Percentiles rank a stretch among this genome's conserved stretches.
Conservation (phyloP, 1,284 basidiomycete species). For the Ceratobasidium papillatum region DNA sequence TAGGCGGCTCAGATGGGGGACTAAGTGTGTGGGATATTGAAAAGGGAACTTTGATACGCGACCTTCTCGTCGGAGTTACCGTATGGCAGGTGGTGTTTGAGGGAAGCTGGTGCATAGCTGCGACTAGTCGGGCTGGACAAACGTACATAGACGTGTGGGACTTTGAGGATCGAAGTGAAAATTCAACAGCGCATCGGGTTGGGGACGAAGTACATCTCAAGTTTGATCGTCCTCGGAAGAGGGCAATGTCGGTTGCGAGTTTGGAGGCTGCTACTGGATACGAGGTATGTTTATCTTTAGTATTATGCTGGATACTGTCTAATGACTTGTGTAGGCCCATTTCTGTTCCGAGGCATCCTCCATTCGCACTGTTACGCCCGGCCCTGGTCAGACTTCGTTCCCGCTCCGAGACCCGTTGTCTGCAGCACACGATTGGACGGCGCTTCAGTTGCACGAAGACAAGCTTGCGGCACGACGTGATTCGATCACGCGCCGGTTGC, state of each 20-base stretch:
- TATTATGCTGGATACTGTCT: background rate
- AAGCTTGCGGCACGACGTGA: conserved; percentile 18
- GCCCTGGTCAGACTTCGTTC: conserved; percentile 21
- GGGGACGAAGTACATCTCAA: conserved; percentile 1
- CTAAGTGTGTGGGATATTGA: conserved; percentile 96
- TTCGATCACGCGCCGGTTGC: background rate
- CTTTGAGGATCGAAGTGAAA: too few relatives aligned
- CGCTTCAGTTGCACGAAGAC: conserved; percentile 22
- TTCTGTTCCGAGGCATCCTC: conserved; percentile 38
- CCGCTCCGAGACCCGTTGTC: conserved; percentile 18
- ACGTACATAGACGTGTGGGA: conserved; percentile 89
- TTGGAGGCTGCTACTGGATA: conserved; percentile 35
- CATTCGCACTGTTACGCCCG: conserved; percentile 31
- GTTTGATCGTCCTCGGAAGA: conserved; percentile 29
- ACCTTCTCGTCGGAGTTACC: conserved; percentile 85
- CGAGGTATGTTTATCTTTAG: conserved; percentile 3
- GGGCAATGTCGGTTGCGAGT: conserved; percentile 38
- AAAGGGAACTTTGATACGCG: conserved; percentile 82
- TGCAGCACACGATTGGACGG: conserved; percentile 27
- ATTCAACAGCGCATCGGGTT: too few relatives aligned
- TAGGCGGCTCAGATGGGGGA: conserved; percentile 93
- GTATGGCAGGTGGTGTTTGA: conserved; percentile 99
- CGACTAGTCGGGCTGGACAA: conserved; percentile 79
- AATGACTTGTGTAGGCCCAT: conserved; percentile 8
- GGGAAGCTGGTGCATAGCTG: conserved; percentile 90